Evolutionary conservation across 352 stramenopile genomes (phyloP), one percentile per base, ranked within the genome.

Genomic region (Phytopythium ostracodes): DNA sequence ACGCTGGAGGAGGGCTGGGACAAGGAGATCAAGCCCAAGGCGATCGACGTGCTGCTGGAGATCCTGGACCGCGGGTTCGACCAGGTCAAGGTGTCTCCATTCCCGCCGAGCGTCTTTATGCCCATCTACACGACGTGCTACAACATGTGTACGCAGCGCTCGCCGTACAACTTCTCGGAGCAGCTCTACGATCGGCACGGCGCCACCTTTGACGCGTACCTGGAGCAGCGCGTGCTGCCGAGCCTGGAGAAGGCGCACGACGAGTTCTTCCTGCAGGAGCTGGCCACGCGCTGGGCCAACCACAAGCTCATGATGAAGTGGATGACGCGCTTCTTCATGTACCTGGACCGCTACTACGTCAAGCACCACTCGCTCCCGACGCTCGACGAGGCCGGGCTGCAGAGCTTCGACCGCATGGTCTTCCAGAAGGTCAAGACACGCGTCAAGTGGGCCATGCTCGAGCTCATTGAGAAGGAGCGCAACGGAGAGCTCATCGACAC

Each of bases 261-360:
- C 63, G 88, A 98, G 61, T 97, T 98, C 63, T 93, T 99, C n/a
- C 79, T 99, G 10, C 87, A 93, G 60, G 97, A 99, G 73, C 79
- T 99, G 27, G 94, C 98, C 50, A 89, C 94, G 63, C 95, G 97
- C 52, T 99, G 97, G 97, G 83, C 90, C 44, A 99, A 99, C 77
- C 97, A 99, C 84, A 98, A 99, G 75, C 98, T 99, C 75, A 99
- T 99, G 97, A 99, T 99, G 87, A 99, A 99, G 79, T 99, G 98
- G 98, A 98, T 99, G 84, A 83, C 92, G 56, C 97, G 98, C 66
- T 99, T 99, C 76, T 99, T 99, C 76, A 99, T 98, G 79, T 99
- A 99, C 78, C 75, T 99, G n/a, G 97, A 99, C 75, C 85, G 94
- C 31, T 98, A 98, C 77, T 98, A 98, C 75, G 91, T 98, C 60